Conservation (phyloP, 2,329 filamentous ascomycete genomes). For the Talaromyces sp. region DNA sequence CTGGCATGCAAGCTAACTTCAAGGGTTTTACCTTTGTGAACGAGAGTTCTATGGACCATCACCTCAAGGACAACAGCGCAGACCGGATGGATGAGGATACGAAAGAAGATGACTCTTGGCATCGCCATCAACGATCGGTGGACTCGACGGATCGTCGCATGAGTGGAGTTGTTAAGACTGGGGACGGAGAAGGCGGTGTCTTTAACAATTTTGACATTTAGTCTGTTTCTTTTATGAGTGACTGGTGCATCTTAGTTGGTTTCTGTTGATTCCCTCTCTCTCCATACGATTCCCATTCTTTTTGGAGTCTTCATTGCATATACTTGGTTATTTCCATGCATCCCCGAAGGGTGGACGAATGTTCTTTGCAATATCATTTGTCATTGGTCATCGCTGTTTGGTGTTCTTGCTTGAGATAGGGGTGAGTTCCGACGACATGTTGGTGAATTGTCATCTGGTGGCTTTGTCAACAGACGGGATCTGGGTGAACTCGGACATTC, state of each 20-base stretch:
- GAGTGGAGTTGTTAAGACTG: slow-evolving; percentile 40
- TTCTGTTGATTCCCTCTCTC: not conserved
- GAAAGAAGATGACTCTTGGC: slow-evolving; percentile 35
- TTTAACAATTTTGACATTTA: slow-evolving; percentile 45
- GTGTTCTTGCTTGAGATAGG: not conserved
- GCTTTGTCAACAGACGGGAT: not conserved
- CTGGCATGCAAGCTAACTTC: slow-evolving; percentile 96
- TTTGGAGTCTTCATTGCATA: slow-evolving; percentile 13
- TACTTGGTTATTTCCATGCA: slow-evolving; percentile 14
- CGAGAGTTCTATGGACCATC: slow-evolving; percentile 80
- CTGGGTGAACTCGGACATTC: not conserved
- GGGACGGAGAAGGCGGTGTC: slow-evolving; percentile 37
- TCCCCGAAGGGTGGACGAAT: slow-evolving; percentile 9
- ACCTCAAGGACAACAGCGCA: slow-evolving; percentile 31
- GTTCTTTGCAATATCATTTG: slow-evolving; percentile 1
- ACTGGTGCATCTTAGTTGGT: not conserved
- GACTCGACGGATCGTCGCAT: slow-evolving; percentile 38
- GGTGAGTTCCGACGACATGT: not conserved
- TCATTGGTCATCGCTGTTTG: slow-evolving; percentile 1
- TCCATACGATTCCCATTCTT: slow-evolving; percentile 1
- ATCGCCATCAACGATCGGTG: slow-evolving; percentile 28
- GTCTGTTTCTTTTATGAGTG: slow-evolving; percentile 32
- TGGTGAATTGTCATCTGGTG: not conserved
- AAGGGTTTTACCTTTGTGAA: slow-evolving; percentile 99
- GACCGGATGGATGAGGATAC: slow-evolving; percentile 42